Conservation (phyloP, 78 protist genomes). For the Emiliania huxleyi region DNA sequence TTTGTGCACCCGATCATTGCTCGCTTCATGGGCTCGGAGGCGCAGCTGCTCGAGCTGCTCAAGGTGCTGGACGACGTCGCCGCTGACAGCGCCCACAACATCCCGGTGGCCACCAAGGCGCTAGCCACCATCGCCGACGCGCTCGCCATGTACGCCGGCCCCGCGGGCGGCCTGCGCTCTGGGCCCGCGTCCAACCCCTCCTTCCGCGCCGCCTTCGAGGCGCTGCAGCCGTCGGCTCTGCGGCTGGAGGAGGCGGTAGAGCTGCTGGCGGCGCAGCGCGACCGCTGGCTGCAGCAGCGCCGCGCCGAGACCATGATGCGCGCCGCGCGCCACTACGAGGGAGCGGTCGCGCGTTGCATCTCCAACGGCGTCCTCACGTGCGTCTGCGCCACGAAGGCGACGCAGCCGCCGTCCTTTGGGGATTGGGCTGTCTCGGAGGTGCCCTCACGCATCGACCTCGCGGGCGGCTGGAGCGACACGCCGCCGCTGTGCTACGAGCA, state of each 20-base stretch:
- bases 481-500: slow-evolving; percentile 43
- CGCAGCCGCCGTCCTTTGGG: background rate
- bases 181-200: background rate
- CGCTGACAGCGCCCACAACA: background rate
- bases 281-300: background rate
- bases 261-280: background rate
- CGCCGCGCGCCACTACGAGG: slow-evolving; percentile 1
- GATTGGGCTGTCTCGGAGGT: background rate
- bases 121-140: background rate
- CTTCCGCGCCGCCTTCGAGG: background rate
- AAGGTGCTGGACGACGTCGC: background rate
- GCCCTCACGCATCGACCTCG: slow-evolving; percentile 42
- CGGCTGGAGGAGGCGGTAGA: background rate
- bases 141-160: background rate
- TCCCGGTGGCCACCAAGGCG: no score
- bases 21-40: background rate
- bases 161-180: background rate
- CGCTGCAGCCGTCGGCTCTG: background rate
- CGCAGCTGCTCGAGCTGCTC: background rate
- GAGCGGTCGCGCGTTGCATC: background rate
- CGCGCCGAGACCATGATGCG: background rate
- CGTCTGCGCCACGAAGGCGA: background rate
- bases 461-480: slow-evolving; percentile 64
- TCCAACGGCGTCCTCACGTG: background rate
- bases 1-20: background rate